Evolutionary conservation across 1,139 yeast species (phyloP).

Genomic region (Hyphopichia burtonii): DNA sequence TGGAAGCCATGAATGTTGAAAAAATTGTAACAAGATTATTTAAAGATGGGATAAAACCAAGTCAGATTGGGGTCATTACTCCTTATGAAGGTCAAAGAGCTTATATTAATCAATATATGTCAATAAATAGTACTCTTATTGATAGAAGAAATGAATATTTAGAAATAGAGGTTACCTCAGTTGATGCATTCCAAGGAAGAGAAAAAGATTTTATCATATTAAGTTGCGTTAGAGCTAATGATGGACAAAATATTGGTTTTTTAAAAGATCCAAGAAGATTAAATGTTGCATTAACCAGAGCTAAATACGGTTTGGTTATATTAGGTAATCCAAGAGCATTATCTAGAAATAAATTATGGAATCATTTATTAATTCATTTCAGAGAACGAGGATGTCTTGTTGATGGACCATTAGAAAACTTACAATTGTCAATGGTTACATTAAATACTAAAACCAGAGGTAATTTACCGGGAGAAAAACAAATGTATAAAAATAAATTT

Average conservation of each 20-base stretch:
- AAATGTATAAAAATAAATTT: neutral
- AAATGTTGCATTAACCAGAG: constrained; percentile 91
- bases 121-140: constrained; percentile 62
- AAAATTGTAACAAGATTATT: constrained; percentile 72
- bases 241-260: constrained; percentile 79
- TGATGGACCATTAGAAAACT: constrained; percentile 84
- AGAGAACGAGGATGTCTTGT: constrained; percentile 86
- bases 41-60: constrained; percentile 76
- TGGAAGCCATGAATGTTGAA: constrained; percentile 91
- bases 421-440: constrained; percentile 72
- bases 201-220: constrained; percentile 88
- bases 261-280: constrained; percentile 86
- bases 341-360: constrained; percentile 75
- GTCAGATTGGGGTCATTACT: constrained; percentile 87
- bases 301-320: constrained; percentile 78
- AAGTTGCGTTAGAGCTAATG: constrained; percentile 91
- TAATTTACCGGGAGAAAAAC: neutral
- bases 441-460: constrained; percentile 20
- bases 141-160: constrained; percentile 61
- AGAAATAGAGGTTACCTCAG: constrained; percentile 85
- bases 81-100: constrained; percentile 96
- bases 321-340: constrained; percentile 84
- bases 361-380: constrained; percentile 71
- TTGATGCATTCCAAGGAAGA: constrained; percentile 95
- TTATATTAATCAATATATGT: constrained; percentile 76